phyloP scores from a whole-genome alignment of 441 rosid species.

The Macaranga tanarius region DNA sequence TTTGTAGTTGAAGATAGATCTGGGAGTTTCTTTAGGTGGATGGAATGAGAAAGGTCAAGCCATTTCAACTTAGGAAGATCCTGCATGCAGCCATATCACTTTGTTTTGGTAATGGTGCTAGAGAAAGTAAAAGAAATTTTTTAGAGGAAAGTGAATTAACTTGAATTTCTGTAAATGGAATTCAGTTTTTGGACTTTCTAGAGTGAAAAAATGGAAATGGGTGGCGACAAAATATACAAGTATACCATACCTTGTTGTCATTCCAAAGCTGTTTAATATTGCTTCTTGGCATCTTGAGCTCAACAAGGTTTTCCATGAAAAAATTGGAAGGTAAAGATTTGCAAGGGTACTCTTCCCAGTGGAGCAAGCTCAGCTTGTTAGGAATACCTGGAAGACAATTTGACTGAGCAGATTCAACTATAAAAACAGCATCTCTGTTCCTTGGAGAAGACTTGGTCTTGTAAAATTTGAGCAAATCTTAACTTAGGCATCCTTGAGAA shows the following conservation, averaged over 20 bases:
- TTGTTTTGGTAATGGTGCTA: no score
- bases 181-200: no score
- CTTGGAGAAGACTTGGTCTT: not conserved
- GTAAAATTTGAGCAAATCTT: not conserved
- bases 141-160: no score
- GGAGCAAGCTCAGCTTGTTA: not conserved
- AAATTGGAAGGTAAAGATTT: not conserved
- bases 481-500: not conserved
- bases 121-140: no score
- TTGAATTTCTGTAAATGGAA: no score
- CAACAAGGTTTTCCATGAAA: not conserved
- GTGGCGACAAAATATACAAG: no score
- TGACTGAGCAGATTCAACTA: not conserved
- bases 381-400: not conserved
- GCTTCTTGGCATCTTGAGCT: not conserved
- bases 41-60: not conserved
- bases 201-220: no score
- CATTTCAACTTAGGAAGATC: not conserved
- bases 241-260: not conserved
- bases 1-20: not conserved
- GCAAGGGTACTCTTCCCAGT: constrained; percentile 1
- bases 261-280: not conserved
- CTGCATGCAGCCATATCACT: no score
- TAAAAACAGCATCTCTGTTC: not conserved
- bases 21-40: not conserved